phyloP scores from a whole-genome alignment of 495 filamentous ascomycete genomes.

The Chaetomium tenue region DNA sequence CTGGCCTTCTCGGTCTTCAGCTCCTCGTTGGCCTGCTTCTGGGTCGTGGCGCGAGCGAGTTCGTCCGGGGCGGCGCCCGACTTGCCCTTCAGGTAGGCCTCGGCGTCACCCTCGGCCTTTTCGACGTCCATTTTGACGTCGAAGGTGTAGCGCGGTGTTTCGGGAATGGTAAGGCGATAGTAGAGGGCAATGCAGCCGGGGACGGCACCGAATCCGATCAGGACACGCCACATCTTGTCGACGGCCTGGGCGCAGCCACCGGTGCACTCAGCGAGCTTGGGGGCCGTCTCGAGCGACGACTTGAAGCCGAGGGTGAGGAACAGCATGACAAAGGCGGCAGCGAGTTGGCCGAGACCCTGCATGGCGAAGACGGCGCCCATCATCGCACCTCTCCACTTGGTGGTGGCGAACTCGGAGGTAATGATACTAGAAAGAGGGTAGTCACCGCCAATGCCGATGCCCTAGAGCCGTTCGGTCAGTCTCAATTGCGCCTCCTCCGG shows the following conservation, averaged over 20 bases:
- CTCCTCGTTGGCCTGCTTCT: slow-evolving; percentile 44
- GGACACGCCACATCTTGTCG: slow-evolving; percentile 81
- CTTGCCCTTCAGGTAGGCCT: slow-evolving; percentile 60
- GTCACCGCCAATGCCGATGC: slow-evolving; percentile 81
- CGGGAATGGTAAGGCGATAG: slow-evolving; percentile 85
- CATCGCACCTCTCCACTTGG: slow-evolving; percentile 74
- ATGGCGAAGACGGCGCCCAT: slow-evolving; percentile 85
- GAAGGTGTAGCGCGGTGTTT: slow-evolving; percentile 72
- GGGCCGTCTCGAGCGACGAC: slow-evolving; percentile 56
- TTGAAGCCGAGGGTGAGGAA: slow-evolving; percentile 73
- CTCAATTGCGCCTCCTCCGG: neutral
- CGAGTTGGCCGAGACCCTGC: slow-evolving; percentile 77
- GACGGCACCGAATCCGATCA: slow-evolving; percentile 78
- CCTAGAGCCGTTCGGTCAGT: slow-evolving; percentile 30
- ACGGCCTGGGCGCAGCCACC: slow-evolving; percentile 67
- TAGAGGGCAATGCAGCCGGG: slow-evolving; percentile 75
- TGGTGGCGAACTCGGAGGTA: slow-evolving; percentile 76
- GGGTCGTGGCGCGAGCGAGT: slow-evolving; percentile 51
- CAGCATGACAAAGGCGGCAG: slow-evolving; percentile 66
- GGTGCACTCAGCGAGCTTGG: slow-evolving; percentile 51
- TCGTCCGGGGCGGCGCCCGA: slow-evolving; percentile 62
- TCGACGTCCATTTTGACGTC: slow-evolving; percentile 75
- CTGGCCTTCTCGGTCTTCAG: slow-evolving; percentile 62
- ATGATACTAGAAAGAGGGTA: slow-evolving; percentile 85
- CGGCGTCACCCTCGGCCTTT: slow-evolving; percentile 64